Conservation (phyloP, 208 protist species). For the Leptomonas pyrrhocoris region DNA sequence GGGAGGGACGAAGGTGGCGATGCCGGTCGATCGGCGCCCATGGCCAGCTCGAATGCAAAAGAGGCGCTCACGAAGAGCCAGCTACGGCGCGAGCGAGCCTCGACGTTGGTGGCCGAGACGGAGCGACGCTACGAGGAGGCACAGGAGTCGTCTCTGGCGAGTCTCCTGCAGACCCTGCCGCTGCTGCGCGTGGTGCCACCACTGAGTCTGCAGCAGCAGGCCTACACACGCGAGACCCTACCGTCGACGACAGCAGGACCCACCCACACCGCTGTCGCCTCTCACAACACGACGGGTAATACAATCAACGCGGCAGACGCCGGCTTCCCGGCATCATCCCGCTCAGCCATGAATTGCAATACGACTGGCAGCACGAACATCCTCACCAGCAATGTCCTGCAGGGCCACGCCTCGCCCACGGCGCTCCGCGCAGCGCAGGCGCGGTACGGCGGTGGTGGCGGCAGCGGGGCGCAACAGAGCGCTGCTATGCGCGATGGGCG, state of each 20-base stretch:
- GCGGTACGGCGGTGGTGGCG: neutral
- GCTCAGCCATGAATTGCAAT: neutral
- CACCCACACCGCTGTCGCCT: neutral
- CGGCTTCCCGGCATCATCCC: neutral
- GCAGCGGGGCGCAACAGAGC: neutral
- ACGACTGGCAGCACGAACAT: neutral
- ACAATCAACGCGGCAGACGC: neutral
- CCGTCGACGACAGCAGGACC: neutral
- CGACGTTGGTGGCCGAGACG: conserved; percentile 18
- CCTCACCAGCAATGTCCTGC: neutral
- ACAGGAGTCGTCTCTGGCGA: conserved; percentile 30
- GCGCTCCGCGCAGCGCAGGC: neutral
- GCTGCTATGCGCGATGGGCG: neutral
- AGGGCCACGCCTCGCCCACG: neutral
- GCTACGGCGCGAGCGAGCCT: conserved; percentile 20
- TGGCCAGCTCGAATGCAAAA: neutral
- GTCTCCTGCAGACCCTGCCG: conserved; percentile 22
- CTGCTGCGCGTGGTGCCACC: conserved; percentile 43
- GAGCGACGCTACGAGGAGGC: conserved; percentile 26
- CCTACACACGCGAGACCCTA: conserved; percentile 20
- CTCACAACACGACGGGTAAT: neutral
- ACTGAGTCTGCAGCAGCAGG: conserved; percentile 35
- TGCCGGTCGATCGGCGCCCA: neutral
- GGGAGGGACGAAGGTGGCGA: neutral
- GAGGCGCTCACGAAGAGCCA: conserved; percentile 7